These are phyloP conservation scores for Mesembryanthemum crystallinum DNA, from an alignment of 148 eudicot genomes.

Conservation along the genomic window DNA sequence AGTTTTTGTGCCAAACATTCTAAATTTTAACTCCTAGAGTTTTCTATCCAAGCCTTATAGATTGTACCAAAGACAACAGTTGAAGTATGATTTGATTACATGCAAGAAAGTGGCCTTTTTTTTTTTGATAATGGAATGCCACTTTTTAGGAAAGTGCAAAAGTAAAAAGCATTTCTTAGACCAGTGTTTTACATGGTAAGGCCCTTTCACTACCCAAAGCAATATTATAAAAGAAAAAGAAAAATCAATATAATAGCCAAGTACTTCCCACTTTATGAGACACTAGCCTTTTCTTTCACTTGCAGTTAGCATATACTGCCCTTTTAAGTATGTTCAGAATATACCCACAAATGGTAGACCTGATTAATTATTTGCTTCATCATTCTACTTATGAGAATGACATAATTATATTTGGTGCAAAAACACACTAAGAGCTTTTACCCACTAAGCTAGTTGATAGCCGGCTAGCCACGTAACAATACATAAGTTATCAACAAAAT, in stretches of 20 bases:
- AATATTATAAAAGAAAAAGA: background rate
- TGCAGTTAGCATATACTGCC: background rate
- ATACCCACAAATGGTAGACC: background rate
- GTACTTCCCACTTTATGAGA: slow-evolving; percentile 14
- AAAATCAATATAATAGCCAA: background rate
- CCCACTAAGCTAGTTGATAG: too few relatives aligned
- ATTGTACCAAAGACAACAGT: background rate
- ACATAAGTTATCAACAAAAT: background rate
- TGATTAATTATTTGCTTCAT: background rate
- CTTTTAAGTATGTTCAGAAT: slow-evolving; percentile 13
- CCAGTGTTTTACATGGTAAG: too few relatives aligned
- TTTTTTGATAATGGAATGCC: slow-evolving; percentile 19
- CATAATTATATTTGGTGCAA: too few relatives aligned
- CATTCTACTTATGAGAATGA: background rate
- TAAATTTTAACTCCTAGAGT: too few relatives aligned
- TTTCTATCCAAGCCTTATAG: too few relatives aligned
- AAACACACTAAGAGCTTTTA: too few relatives aligned
- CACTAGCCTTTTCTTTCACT: slow-evolving; percentile 2
- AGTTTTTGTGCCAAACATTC: too few relatives aligned
- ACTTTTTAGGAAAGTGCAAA: slow-evolving; percentile 30
- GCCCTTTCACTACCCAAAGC: slow-evolving; percentile 11
- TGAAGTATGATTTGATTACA: background rate
- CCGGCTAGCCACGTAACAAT: too few relatives aligned
- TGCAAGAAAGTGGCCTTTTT: background rate
- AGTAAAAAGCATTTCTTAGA: slow-evolving; percentile 21